A percentile compares a stretch with the other conserved stretches of the same genome.
Evolutionary conservation across 495 filamentous ascomycete species (phyloP).

Genomic region (Entonaema liquescens): DNA sequence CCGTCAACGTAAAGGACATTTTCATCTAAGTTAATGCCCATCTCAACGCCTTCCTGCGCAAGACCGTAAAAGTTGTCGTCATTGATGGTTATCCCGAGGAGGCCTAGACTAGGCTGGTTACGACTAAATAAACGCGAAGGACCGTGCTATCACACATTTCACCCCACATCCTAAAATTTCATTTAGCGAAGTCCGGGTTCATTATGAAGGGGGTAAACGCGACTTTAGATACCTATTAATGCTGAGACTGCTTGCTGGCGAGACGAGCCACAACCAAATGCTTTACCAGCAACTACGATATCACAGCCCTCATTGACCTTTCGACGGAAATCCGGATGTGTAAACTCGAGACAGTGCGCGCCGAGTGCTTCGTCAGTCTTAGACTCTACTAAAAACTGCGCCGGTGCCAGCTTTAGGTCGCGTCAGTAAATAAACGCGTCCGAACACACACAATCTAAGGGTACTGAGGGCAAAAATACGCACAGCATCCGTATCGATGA

Average conservation of each 20-base stretch:
- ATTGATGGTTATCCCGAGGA: not conserved
- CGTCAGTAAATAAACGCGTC: not conserved
- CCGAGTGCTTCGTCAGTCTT: not conserved
- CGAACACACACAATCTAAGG: not conserved
- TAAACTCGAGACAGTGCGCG: not conserved
- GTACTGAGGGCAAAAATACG: not conserved
- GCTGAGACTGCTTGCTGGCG: not conserved
- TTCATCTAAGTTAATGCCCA: not conserved
- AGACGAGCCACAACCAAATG: not conserved
- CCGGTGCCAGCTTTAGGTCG: not conserved
- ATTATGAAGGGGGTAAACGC: not conserved
- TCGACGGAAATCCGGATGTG: not conserved
- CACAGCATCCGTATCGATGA: not conserved
- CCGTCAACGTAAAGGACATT: not conserved
- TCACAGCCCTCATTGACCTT: not conserved
- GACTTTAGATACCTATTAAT: not conserved
- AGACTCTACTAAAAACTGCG: not conserved
- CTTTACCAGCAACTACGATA: not conserved
- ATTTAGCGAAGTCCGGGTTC: not conserved
- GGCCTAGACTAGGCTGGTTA: not conserved
- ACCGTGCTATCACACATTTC: not conserved
- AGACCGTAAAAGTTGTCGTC: not conserved
- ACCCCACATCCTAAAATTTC: not conserved
- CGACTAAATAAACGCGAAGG: not conserved
- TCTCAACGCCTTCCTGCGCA: not conserved